A percentile compares a stretch with the other conserved stretches of the same genome.
phyloP scores from a whole-genome alignment of 345 rosid genomes.

The Turritis glabra region DNA sequence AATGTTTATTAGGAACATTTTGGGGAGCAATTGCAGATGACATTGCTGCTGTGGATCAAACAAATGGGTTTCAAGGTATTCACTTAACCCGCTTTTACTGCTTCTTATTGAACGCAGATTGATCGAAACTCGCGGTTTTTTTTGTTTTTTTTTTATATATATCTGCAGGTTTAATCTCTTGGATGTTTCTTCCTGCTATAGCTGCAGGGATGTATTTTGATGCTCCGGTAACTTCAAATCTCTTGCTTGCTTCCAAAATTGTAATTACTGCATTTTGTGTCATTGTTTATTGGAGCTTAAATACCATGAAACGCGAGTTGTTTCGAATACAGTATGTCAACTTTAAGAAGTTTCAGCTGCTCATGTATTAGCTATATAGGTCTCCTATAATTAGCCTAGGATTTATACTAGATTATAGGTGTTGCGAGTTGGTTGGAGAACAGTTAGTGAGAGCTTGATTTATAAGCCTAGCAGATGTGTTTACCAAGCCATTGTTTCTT shows the following conservation, averaged over 20 bases:
- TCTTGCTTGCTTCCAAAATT: not conserved
- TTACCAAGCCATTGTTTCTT: too few species aligned
- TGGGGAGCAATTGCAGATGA: conserved; percentile 78
- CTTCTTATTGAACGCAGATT: not conserved
- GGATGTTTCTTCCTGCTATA: conserved; percentile 87
- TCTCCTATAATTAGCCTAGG: too few species aligned
- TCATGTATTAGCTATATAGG: not conserved
- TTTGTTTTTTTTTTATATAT: not conserved
- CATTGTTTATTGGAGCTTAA: not conserved
- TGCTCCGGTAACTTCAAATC: conserved; percentile 56
- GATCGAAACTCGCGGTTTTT: not conserved
- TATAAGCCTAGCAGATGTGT: too few species aligned
- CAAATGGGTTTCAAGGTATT: conserved; percentile 80
- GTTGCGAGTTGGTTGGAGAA: too few species aligned
- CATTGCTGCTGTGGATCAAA: conserved; percentile 58
- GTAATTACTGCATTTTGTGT: not conserved
- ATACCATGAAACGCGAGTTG: not conserved
- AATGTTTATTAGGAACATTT: conserved; percentile 48
- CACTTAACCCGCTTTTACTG: not conserved
- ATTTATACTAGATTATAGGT: too few species aligned
- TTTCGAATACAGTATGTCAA: not conserved
- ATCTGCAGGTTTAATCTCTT: conserved; percentile 64
- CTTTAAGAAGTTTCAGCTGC: not conserved
- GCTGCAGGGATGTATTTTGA: conserved; percentile 69
- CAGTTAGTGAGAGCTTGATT: too few species aligned